phyloP scores from a whole-genome alignment of 140 eudicot genomes.

The Flaveria floridana region DNA sequence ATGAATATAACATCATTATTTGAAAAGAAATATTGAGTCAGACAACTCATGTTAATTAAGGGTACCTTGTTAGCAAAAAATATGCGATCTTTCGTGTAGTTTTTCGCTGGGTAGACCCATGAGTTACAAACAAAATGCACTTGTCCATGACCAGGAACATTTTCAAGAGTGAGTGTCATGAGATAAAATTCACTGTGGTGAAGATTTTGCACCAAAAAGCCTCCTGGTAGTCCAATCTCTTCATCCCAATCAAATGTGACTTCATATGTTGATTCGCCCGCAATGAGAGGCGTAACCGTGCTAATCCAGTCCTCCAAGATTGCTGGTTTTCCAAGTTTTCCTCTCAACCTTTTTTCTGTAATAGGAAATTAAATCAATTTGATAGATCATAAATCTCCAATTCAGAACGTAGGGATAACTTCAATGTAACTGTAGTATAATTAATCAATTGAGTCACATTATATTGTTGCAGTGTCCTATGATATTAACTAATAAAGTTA shows the following conservation, averaged over 20 bases:
- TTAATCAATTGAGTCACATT: not conserved
- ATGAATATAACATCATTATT: not conserved
- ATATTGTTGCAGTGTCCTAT: not conserved
- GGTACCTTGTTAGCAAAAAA: constrained; percentile 55
- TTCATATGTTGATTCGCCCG: constrained; percentile 47
- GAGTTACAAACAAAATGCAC: constrained; percentile 62
- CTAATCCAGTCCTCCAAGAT: constrained; percentile 58
- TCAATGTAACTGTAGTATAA: not conserved
- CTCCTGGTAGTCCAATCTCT: constrained; percentile 63
- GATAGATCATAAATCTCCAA: not conserved
- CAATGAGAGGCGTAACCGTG: constrained; percentile 40
- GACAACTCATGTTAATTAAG: not conserved
- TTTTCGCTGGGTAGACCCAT: constrained; percentile 55
- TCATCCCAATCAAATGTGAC: constrained; percentile 60
- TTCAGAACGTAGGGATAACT: not conserved
- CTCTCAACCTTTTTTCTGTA: constrained; percentile 41
- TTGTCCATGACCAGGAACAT: constrained; percentile 54
- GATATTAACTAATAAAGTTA: not conserved
- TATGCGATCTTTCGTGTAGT: constrained; percentile 46
- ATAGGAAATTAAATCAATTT: constrained; percentile 9
- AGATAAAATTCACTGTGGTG: constrained; percentile 59
- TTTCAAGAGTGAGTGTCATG: constrained; percentile 55
- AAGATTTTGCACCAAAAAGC: constrained; percentile 43
- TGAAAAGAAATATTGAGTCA: not conserved
- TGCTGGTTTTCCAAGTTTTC: constrained; percentile 64